Conservation (phyloP, 164 flowering plant genomes). For the Berberis vulgaris region DNA sequence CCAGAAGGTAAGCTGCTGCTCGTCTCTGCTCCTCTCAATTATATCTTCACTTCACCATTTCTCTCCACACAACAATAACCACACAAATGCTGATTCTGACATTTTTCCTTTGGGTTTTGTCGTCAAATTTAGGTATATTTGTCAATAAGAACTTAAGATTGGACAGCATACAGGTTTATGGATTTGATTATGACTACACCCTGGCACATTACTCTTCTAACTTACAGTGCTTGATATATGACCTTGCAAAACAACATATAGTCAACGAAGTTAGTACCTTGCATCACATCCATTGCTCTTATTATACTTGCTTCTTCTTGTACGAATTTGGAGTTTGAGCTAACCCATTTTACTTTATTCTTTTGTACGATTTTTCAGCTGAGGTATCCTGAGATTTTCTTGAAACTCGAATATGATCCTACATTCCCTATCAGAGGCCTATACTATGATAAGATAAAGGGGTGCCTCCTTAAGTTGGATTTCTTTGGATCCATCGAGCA, state of each 20-base stretch:
- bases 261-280: constrained; percentile 73
- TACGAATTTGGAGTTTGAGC: not conserved
- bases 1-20: constrained; percentile 48
- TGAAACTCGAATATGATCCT: constrained; percentile 63
- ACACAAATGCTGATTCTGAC: too few relatives aligned
- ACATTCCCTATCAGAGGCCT: constrained; percentile 83
- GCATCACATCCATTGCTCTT: too few relatives aligned
- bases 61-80: too few relatives aligned
- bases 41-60: not conserved
- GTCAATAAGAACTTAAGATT: constrained; percentile 79
- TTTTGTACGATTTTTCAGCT: constrained; percentile 38
- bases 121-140: constrained; percentile 52
- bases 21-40: not conserved
- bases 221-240: constrained; percentile 76
- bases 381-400: constrained; percentile 70
- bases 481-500: constrained; percentile 93
- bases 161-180: constrained; percentile 80
- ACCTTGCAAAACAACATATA: constrained; percentile 79
- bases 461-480: constrained; percentile 86
- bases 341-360: not conserved
- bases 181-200: constrained; percentile 91
- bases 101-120: not conserved
- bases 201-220: constrained; percentile 84
- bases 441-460: constrained; percentile 75
- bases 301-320: not conserved